Base-by-base conservation (phyloP, 306 rosid species). In the Urtica urens region DNA sequence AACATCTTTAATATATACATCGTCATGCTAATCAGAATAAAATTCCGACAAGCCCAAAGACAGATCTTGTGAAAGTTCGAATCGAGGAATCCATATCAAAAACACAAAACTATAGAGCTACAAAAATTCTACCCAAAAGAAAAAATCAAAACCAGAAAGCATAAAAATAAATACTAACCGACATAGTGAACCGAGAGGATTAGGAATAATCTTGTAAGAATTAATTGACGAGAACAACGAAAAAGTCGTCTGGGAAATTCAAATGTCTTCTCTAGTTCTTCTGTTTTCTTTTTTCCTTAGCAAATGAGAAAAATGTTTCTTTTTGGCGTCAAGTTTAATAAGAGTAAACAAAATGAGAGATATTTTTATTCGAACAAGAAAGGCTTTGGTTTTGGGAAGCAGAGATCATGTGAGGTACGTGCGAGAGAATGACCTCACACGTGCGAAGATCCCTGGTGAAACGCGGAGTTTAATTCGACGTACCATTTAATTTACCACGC, bases 141-240 rank as follows among this genome's bases (percentile, higher is more conserved):
- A 24, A 26, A 10, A 16, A 38, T 27, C 38, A n/a, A 28, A 39
- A 39, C 27, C 9, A 17, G 9, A 9, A 30, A 15, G 16, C 19
- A 53, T 49, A 5, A 25, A 14, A 19, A 10, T 18, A 14, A 18
- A 18, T 26, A 68, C 73, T 55, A 16, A 68, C 73, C 73, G 68
- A 68, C 73, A 68, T 68, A 50, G 50, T 30, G 35, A 66, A 45
- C 44, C 3, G 49, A 33, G 26, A 19, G n/a, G n/a, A n/a, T n/a
- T n/a, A n/a, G n/a, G n/a, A n/a, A n/a, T n/a, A n/a, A n/a, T n/a
- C n/a, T n/a, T n/a, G n/a, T n/a, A n/a, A n/a, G n/a, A n/a, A n/a
- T n/a, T n/a, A n/a, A n/a, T n/a, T n/a, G n/a, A n/a, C 46, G 57
- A 53, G 34, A 48, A 0, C 18, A 41, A 12, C 11, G 41, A 24